These are phyloP conservation scores for Ciborinia camelliae DNA, from an alignment of 2,329 filamentous ascomycete species.

Conservation along the genomic window DNA sequence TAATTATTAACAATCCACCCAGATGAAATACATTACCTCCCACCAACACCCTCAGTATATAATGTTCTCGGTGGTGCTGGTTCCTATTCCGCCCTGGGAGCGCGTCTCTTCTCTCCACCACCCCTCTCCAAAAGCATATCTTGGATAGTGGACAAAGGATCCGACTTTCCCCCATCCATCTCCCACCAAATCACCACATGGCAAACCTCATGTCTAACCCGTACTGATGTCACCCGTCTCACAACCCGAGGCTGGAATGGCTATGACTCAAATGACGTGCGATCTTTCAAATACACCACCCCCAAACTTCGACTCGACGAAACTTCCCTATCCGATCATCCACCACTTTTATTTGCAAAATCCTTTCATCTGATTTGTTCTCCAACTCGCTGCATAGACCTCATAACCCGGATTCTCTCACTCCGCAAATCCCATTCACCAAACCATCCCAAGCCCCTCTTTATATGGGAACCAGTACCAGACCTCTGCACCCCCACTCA, in stretches of 20 bases:
- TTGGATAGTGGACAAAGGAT: constrained; percentile 88
- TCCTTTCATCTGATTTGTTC: constrained; percentile 89
- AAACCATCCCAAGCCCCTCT: constrained; percentile 56
- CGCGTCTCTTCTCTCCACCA: constrained; percentile 77
- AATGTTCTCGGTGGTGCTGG: constrained; percentile 87
- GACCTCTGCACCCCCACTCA: constrained; percentile 75
- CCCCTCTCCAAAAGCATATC: constrained; percentile 64
- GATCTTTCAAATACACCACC: constrained; percentile 82
- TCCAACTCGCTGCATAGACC: constrained; percentile 68
- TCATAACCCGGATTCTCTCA: constrained; percentile 67
- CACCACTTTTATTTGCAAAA: constrained; percentile 63
- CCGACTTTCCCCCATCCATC: constrained; percentile 74
- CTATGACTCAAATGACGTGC: constrained; percentile 67
- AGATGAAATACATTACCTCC: constrained; percentile 90
- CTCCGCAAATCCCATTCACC: constrained; percentile 47
- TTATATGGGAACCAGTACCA: constrained; percentile 95
- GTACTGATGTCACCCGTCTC: constrained; percentile 61
- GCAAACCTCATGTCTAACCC: constrained; percentile 65
- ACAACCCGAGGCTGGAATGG: constrained; percentile 94
- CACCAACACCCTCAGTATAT: constrained; percentile 63
- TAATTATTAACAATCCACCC: constrained; percentile 28
- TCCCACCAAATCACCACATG: constrained; percentile 65
- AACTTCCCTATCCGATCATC: constrained; percentile 56
- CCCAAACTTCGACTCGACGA: constrained; percentile 79
- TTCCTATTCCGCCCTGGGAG: constrained; percentile 81